Conservation (phyloP, 345 rosid species). For the Boechera stricta region DNA sequence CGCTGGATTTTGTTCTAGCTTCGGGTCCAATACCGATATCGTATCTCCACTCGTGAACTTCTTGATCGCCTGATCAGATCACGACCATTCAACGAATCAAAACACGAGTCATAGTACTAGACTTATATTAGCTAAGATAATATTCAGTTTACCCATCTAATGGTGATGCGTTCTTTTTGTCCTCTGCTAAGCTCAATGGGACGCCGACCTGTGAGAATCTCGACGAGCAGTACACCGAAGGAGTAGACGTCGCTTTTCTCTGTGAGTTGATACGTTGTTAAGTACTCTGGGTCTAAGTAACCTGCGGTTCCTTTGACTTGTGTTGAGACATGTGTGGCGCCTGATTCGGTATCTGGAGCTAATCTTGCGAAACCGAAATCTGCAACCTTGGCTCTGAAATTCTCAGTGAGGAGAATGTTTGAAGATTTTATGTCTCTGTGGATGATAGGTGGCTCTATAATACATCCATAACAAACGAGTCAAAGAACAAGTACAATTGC, state of each 20-base stretch:
- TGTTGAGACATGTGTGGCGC: slow-evolving; percentile 89
- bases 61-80: slow-evolving; percentile 71
- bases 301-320: slow-evolving; percentile 99
- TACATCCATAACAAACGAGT: background rate
- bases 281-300: slow-evolving; percentile 91
- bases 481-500: slow-evolving; percentile 1
- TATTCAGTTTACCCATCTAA: slow-evolving; percentile 66
- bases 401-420: slow-evolving; percentile 89
- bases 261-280: slow-evolving; percentile 84
- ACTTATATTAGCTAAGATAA: background rate
- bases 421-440: slow-evolving; percentile 97
- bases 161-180: slow-evolving; percentile 75
- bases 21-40: slow-evolving; percentile 66
- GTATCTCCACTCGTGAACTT: slow-evolving; percentile 73
- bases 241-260: slow-evolving; percentile 97
- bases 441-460: slow-evolving; percentile 86
- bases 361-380: slow-evolving; percentile 92
- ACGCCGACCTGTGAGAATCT: slow-evolving; percentile 80
- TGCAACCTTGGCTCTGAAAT: slow-evolving; percentile 86
- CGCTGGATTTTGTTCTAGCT: slow-evolving; percentile 55
- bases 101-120: background rate
- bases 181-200: slow-evolving; percentile 81
- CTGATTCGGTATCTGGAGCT: slow-evolving; percentile 80
- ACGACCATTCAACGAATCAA: slow-evolving; percentile 4
- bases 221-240: slow-evolving; percentile 84